Conservation (phyloP, 2,329 filamentous ascomycete species). For the Chalara sp. region DNA sequence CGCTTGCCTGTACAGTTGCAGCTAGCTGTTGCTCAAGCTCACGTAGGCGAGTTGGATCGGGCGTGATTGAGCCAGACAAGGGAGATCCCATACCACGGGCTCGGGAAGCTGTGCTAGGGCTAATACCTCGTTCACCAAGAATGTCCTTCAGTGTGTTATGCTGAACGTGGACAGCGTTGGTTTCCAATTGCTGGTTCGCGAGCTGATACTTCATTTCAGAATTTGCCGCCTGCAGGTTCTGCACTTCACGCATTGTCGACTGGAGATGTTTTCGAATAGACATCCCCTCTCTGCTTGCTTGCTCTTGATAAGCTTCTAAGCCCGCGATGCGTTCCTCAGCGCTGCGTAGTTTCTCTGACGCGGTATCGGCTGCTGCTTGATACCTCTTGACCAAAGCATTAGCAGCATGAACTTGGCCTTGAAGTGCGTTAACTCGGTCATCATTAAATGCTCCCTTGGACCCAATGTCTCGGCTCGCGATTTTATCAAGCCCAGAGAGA, state of each 20-base stretch:
- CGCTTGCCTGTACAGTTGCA: conserved; percentile 68
- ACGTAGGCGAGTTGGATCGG: conserved; percentile 70
- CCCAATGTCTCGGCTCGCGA: conserved; percentile 47
- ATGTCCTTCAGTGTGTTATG: conserved; percentile 92
- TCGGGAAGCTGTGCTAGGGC: conserved; percentile 63
- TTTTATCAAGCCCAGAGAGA: conserved; percentile 72
- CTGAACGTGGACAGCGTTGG: conserved; percentile 89
- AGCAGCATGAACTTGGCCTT: conserved; percentile 71
- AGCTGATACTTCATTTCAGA: conserved; percentile 76
- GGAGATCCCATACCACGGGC: conserved; percentile 68
- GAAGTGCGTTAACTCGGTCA: conserved; percentile 66
- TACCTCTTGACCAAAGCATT: conserved; percentile 81
- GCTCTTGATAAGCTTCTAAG: conserved; percentile 93
- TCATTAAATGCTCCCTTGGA: conserved; percentile 43
- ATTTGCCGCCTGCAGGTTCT: conserved; percentile 73
- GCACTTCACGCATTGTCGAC: conserved; percentile 72
- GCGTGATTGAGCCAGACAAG: conserved; percentile 66
- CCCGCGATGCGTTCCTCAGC: conserved; percentile 97
- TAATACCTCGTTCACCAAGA: conserved; percentile 81
- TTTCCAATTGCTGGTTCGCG: conserved; percentile 81
- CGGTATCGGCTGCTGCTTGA: conserved; percentile 78
- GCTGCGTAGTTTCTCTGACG: conserved; percentile 80
- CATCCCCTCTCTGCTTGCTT: conserved; percentile 88
- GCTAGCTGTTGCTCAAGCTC: conserved; percentile 88
- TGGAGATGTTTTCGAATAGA: conserved; percentile 87